Evolutionary conservation across 2,329 filamentous ascomycete species (phyloP).

Genomic region (Trichoderma hamatum): DNA sequence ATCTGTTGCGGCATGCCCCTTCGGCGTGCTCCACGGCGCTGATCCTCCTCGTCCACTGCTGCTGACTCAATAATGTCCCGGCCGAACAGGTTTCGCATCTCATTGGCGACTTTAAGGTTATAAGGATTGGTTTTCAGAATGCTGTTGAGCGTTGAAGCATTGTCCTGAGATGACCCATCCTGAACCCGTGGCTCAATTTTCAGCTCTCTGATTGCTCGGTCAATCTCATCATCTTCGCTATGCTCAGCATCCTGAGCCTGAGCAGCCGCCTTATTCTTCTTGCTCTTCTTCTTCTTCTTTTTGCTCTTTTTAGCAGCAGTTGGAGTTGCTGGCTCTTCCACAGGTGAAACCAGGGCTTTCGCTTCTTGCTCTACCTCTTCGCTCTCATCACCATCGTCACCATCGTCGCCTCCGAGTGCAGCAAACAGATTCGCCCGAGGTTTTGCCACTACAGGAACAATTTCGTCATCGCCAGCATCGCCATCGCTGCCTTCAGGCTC

Average conservation of each 20-base stretch:
- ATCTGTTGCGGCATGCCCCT: slow-evolving; percentile 50
- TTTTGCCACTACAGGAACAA: slow-evolving; percentile 40
- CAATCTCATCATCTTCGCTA: slow-evolving; percentile 56
- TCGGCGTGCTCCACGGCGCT: slow-evolving; percentile 43
- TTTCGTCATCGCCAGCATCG: slow-evolving; percentile 36
- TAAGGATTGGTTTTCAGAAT: slow-evolving; percentile 61
- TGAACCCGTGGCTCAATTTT: slow-evolving; percentile 39
- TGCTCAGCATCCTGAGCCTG: slow-evolving; percentile 29
- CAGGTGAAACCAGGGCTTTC: background rate
- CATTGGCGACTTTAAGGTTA: slow-evolving; percentile 82
- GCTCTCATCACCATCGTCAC: slow-evolving; percentile 40
- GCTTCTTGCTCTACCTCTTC: slow-evolving; percentile 8
- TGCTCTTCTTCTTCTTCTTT: slow-evolving; percentile 46
- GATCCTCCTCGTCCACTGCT: slow-evolving; percentile 52
- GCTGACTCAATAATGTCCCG: slow-evolving; percentile 60
- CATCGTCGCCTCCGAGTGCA: slow-evolving; percentile 50
- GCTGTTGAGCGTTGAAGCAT: slow-evolving; percentile 40
- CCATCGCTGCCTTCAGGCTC: slow-evolving; percentile 40
- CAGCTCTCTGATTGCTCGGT: slow-evolving; percentile 56
- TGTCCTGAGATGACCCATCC: slow-evolving; percentile 20
- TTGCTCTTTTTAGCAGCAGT: slow-evolving; percentile 41
- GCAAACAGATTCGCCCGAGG: slow-evolving; percentile 55
- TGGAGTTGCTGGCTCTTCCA: background rate
- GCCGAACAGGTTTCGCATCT: slow-evolving; percentile 73
- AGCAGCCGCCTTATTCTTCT: slow-evolving; percentile 37